These are phyloP conservation scores for Paracorniculantispora psalliotae DNA, from an alignment of 2,329 filamentous ascomycete genomes.

Conservation along the genomic window DNA sequence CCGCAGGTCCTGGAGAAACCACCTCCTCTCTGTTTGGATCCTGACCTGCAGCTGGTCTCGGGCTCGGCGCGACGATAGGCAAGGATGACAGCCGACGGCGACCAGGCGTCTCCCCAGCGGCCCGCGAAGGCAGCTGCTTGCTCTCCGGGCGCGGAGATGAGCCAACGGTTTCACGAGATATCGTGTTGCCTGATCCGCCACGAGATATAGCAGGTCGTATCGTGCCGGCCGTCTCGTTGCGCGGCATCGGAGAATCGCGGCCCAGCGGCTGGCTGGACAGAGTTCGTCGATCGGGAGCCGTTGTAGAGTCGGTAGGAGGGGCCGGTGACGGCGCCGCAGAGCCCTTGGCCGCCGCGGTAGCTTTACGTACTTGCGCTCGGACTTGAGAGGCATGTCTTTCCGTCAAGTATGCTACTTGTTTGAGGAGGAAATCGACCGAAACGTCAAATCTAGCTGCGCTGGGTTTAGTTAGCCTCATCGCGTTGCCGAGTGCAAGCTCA, in stretches of 20 bases:
- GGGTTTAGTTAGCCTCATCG: conserved; percentile 20
- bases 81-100: conserved; percentile 42
- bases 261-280: conserved; percentile 53
- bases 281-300: conserved; percentile 35
- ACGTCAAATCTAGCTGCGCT: conserved; percentile 77
- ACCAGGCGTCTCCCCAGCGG: conserved; percentile 24
- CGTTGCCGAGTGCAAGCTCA: neutral
- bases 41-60: neutral
- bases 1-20: conserved; percentile 32
- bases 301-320: conserved; percentile 43
- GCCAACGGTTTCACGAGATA: conserved; percentile 32
- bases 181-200: conserved; percentile 42
- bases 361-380: conserved; percentile 80
- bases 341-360: conserved; percentile 52
- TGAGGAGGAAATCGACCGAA: conserved; percentile 79
- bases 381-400: conserved; percentile 88
- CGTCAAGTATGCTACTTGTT: conserved; percentile 91
- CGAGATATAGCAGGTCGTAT: conserved; percentile 42
- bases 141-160: conserved; percentile 25
- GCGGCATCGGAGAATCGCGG: conserved; percentile 50
- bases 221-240: conserved; percentile 41
- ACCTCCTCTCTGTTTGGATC: conserved; percentile 21
- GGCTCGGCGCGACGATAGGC: conserved; percentile 26
- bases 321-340: conserved; percentile 54
- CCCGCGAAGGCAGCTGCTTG: conserved; percentile 19